Base-by-base conservation (phyloP, 805 yeast species). In the Candida maris region DNA sequence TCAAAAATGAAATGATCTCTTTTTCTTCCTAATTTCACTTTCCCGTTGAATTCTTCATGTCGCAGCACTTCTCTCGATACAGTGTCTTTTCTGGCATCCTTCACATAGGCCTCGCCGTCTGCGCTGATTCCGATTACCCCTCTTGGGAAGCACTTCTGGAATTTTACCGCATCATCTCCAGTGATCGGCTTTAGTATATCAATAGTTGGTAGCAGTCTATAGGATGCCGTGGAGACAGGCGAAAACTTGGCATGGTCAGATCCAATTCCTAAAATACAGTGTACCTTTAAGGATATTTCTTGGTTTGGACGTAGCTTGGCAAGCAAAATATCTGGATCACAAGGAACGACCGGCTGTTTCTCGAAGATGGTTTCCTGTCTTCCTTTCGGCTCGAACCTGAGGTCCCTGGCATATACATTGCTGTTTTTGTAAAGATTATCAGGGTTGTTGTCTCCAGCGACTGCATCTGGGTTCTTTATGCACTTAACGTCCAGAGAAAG, bases 241-340 rank as follows among this genome's bases (percentile, higher is more conserved):
- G 97, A 87, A 60, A 86, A 93, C 64, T 93, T 93, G 41, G 98
- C 97, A 63, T 93, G 98, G 61, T 93, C 98, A 27, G 87, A 65
- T 35, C 97, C 98, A 48, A 85, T 66, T 40, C 98, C 98, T 44
- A 91, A 71, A 20, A 89, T 71, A 59, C 97, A 93, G 65, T 88
- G 96, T 39, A 84, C 95, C 56, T 88, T 73, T 47, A 93, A 70
- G 19, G 91, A 76, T 45, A 93, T 89, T 64, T 93, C 97, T 67
- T 93, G 98, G 32, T 96, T 96, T 5, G 97, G 97, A 54, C 98
- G 78, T 54, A 93, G 70, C 65, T 93, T 93, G 35, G 96, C 96
- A 36, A 93, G 63, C 45, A 93, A 65, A 48, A 93, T 85, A 59
- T 93, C 83, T 24, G 96, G 96, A 64, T 89, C 93, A 40, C 84